Percentiles rank a stretch among this genome's conserved stretches.
phyloP scores from a whole-genome alignment of 2,329 filamentous ascomycete species.

The Daldinia sp. region DNA sequence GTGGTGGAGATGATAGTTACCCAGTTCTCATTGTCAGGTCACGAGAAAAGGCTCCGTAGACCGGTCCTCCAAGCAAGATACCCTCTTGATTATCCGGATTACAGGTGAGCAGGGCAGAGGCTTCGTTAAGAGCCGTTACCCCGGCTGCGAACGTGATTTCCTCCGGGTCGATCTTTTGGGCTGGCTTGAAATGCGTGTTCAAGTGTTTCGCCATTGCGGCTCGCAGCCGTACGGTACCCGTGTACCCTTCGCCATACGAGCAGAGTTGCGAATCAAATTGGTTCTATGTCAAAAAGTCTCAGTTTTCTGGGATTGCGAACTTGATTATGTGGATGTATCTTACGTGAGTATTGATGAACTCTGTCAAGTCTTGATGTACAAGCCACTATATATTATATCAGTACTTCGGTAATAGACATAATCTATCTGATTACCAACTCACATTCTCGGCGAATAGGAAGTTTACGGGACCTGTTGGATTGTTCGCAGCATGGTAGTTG shows the following conservation, averaged over 20 bases:
- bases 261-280: slow-evolving; percentile 38
- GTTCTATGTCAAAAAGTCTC: slow-evolving; percentile 12
- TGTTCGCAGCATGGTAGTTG: slow-evolving; percentile 33
- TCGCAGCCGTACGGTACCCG: slow-evolving; percentile 41
- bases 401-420: neutral
- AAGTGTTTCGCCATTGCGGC: slow-evolving; percentile 44
- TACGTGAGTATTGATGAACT: slow-evolving; percentile 38
- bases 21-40: slow-evolving; percentile 45
- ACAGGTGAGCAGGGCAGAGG: slow-evolving; percentile 43
- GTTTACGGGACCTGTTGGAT: slow-evolving; percentile 40
- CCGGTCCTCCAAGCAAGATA: slow-evolving; percentile 40
- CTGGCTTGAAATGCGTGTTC: slow-evolving; percentile 43
- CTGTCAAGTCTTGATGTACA: slow-evolving; percentile 27
- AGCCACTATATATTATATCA: slow-evolving; percentile 22
- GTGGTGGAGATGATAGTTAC: slow-evolving; percentile 26
- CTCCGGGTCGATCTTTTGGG: slow-evolving; percentile 37
- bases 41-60: slow-evolving; percentile 43
- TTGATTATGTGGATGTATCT: neutral
- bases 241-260: slow-evolving; percentile 44
- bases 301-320: neutral
- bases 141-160: slow-evolving; percentile 45
- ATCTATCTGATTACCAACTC: slow-evolving; percentile 1
- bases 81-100: slow-evolving; percentile 32
- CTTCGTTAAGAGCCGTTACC: slow-evolving; percentile 44
- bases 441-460: slow-evolving; percentile 43